Evolutionary conservation across 495 filamentous ascomycete genomes (phyloP).

Genomic region (Halenospora varia): DNA sequence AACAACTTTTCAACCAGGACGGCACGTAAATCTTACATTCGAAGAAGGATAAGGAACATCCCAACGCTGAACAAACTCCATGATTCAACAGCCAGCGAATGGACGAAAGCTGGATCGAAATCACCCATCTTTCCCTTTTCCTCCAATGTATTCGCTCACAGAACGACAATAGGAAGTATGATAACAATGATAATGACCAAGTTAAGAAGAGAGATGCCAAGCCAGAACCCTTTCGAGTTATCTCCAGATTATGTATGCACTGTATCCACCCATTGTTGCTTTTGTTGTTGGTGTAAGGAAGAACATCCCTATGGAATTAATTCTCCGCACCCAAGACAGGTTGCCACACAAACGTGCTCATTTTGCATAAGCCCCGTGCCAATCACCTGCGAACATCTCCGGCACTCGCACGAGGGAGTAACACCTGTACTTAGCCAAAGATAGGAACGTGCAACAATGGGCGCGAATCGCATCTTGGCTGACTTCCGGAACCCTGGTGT

Average conservation of each 20-base stretch:
- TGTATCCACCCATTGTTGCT: neutral
- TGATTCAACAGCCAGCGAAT: conserved; percentile 22
- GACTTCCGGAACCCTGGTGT: too few relatives aligned
- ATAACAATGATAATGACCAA: neutral
- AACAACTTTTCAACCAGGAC: neutral
- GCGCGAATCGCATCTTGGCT: neutral
- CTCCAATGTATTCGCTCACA: neutral
- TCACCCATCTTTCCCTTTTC: conserved; percentile 12
- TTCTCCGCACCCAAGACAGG: conserved; percentile 1
- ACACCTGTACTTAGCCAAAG: neutral
- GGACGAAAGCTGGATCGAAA: conserved; percentile 19
- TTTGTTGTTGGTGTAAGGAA: neutral
- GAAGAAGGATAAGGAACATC: conserved; percentile 24
- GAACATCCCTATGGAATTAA: neutral
- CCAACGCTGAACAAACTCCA: conserved; percentile 28
- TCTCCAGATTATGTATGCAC: conserved; percentile 11
- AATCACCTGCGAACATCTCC: neutral
- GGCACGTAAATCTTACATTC: conserved; percentile 21
- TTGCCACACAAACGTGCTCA: conserved; percentile 1
- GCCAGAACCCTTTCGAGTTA: neutral
- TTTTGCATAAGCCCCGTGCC: neutral
- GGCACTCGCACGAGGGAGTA: neutral
- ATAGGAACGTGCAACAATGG: conserved; percentile 16
- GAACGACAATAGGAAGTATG: conserved; percentile 1
- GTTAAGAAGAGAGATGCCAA: neutral